Evolutionary conservation across 495 filamentous ascomycete genomes (phyloP).

Genomic region (Daldinia loculata): DNA sequence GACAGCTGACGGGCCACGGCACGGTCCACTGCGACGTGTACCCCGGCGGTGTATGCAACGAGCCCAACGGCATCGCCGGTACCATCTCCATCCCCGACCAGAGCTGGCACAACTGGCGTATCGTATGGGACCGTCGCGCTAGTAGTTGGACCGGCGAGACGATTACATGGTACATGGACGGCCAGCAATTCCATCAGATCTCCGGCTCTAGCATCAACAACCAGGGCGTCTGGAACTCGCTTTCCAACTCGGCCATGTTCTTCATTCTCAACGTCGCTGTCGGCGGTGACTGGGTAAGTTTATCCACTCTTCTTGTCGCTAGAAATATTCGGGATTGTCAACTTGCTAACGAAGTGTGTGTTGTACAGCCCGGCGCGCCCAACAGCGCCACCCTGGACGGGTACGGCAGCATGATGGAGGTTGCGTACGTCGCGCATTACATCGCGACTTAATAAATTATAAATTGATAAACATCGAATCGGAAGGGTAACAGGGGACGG

Average conservation of each 20-base stretch:
- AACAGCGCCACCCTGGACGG: constrained; percentile 51
- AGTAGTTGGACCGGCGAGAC: constrained; percentile 53
- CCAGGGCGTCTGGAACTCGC: constrained; percentile 49
- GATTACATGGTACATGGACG: constrained; percentile 60
- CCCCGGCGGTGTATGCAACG: constrained; percentile 58
- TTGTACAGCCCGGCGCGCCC: constrained; percentile 50
- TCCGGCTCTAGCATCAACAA: constrained; percentile 50
- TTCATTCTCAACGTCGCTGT: constrained; percentile 63
- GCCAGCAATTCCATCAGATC: constrained; percentile 52
- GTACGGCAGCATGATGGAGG: constrained; percentile 58
- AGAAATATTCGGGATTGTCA: neutral
- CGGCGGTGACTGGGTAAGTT: constrained; percentile 58
- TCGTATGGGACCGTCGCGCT: constrained; percentile 54
- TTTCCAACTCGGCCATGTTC: constrained; percentile 51
- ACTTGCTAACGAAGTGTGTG: constrained; percentile 13
- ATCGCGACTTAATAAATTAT: constrained; percentile 13
- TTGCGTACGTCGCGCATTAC: constrained; percentile 57
- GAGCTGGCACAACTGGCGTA: constrained; percentile 58
- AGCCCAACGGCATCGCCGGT: constrained; percentile 52
- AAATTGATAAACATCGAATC: neutral
- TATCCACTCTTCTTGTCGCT: neutral
- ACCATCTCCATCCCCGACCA: constrained; percentile 50
- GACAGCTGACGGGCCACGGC: constrained; percentile 53
- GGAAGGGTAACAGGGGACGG: constrained; percentile 3
- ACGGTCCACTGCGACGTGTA: constrained; percentile 58